A percentile compares a stretch with the other conserved stretches of the same genome.
Conservation (phyloP, 2,329 filamentous ascomycete species). For the Monosporascus ibericus region DNA sequence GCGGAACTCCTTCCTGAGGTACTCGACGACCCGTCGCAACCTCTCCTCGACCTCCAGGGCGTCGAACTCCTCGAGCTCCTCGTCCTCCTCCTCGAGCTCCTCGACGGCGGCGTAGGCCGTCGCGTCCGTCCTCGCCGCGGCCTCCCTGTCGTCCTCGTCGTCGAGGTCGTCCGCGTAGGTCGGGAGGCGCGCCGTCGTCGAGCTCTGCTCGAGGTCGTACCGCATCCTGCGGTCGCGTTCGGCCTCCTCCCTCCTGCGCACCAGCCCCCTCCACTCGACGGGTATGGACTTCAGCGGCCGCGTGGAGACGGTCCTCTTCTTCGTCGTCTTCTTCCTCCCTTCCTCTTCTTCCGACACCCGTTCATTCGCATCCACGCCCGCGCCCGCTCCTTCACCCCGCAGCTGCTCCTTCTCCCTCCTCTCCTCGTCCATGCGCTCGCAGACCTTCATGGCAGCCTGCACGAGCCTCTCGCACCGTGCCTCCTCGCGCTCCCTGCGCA, state of each 20-base stretch:
- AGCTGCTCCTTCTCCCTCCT: constrained; percentile 12
- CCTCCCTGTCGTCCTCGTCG: constrained; percentile 65
- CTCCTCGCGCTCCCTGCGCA: constrained; percentile 64
- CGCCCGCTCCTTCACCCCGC: constrained; percentile 6
- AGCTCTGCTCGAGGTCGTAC: constrained; percentile 59
- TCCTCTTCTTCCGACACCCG: constrained; percentile 9
- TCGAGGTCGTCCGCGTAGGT: constrained; percentile 64
- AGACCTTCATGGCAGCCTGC: constrained; percentile 73
- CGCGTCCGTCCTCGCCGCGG: constrained; percentile 53
- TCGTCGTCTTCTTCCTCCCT: constrained; percentile 19
- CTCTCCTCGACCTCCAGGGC: constrained; percentile 60
- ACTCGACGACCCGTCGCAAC: constrained; percentile 58
- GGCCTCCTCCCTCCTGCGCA: constrained; percentile 62
- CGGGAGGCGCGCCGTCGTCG: constrained; percentile 48
- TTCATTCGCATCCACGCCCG: constrained; percentile 11
- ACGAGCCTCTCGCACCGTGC: constrained; percentile 63
- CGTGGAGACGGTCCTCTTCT: constrained; percentile 31
- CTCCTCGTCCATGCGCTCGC: constrained; percentile 68
- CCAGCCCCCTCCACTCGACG: constrained; percentile 72
- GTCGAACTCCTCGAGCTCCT: constrained; percentile 75
- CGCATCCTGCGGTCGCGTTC: constrained; percentile 62
- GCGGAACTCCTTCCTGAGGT: constrained; percentile 62
- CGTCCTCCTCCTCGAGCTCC: constrained; percentile 70
- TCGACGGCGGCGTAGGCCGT: constrained; percentile 54
- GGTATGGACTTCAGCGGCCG: constrained; percentile 62